Conservation (phyloP, 2,329 filamentous ascomycete genomes). For the Penicillium sp. region DNA sequence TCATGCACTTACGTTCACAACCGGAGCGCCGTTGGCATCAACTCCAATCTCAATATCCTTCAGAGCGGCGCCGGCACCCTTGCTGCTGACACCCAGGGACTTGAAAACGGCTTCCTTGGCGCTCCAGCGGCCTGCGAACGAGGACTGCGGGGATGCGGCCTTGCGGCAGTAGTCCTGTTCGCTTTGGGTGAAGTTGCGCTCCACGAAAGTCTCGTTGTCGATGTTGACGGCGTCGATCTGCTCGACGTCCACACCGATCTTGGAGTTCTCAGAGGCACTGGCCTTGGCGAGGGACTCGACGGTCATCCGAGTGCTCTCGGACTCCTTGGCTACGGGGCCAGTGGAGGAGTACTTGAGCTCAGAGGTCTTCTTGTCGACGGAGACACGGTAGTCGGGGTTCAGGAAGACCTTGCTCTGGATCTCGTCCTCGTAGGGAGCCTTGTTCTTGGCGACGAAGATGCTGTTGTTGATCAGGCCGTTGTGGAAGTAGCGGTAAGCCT, state of each 20-base stretch:
- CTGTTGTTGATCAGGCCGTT: conserved; percentile 97
- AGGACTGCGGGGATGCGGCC: conserved; percentile 75
- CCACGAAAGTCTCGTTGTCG: conserved; percentile 86
- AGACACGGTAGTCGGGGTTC: conserved; percentile 86
- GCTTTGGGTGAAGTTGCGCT: conserved; percentile 84
- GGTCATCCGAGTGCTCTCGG: conserved; percentile 66
- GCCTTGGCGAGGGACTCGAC: conserved; percentile 73
- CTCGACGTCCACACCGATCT: conserved; percentile 92
- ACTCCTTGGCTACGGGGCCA: conserved; percentile 61
- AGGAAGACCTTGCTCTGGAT: conserved; percentile 85
- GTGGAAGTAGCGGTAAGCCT: conserved; percentile 97
- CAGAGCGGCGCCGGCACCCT: conserved; percentile 82
- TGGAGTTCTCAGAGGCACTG: conserved; percentile 60
- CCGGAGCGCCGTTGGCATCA: conserved; percentile 75
- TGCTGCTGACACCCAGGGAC: conserved; percentile 79
- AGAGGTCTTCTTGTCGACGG: conserved; percentile 78
- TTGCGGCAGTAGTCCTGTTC: conserved; percentile 86
- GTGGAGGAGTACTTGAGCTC: conserved; percentile 69
- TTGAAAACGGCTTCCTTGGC: conserved; percentile 99
- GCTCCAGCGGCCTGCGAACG: conserved; percentile 92
- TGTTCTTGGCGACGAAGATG: conserved; percentile 91
- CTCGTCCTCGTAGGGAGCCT: conserved; percentile 83
- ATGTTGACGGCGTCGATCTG: conserved; percentile 83
- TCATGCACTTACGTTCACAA: conserved; percentile 68
- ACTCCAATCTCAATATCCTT: conserved; percentile 91